Base-by-base conservation (phyloP, 768 basidiomycete genomes). In the Suillus subalutaceus region DNA sequence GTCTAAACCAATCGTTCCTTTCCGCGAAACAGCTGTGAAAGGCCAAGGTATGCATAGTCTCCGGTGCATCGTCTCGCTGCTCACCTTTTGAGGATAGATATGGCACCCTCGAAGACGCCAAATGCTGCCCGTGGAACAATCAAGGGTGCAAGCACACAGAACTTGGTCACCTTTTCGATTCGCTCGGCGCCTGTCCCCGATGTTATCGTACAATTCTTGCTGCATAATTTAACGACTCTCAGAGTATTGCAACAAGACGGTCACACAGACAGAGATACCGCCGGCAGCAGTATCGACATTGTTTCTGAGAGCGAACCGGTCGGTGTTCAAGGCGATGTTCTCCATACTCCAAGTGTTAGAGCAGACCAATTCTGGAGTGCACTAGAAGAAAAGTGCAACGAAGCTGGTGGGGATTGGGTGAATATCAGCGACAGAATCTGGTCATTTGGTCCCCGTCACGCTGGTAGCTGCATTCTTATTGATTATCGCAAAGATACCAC, bases 1-100 rank as follows among this genome's bases (percentile, higher is more conserved):
- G 2, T 98, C 96, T 1, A 89, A 95, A 71, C 96, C 96, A 0
- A 98, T 99, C 65, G 97, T 99, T 3, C 97, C 97, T 13, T 99
- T 98, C 82, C 86, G 97, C 48, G 97, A 99, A 78, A 98, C 97
- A 0, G 93, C 94, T 0, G 86, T 97, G 16, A 91, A 88, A 70
- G 94, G 84, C 4, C 73, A 83, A 71, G 94, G 94, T 93, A 73
- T 71, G 67, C 46, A 38, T 59, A 32, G 38, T 52, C 50, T 32
- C n/a, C 32, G 18, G 20, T 50, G 44, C 53, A 20, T 52, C 8
- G 37, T 63, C 48, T 66, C n/a, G 67, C 43, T 38, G 32, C 30
- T 44, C 43, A 59, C 44, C 53, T 63, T 23, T 60, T 30, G 50
- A 18, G 62, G 6, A 12, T 71, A 94, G 97, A 98, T 72, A 97